phyloP scores from a whole-genome alignment of 176 grass and related monocot species.

The Ampelocalamus luodianensis region DNA sequence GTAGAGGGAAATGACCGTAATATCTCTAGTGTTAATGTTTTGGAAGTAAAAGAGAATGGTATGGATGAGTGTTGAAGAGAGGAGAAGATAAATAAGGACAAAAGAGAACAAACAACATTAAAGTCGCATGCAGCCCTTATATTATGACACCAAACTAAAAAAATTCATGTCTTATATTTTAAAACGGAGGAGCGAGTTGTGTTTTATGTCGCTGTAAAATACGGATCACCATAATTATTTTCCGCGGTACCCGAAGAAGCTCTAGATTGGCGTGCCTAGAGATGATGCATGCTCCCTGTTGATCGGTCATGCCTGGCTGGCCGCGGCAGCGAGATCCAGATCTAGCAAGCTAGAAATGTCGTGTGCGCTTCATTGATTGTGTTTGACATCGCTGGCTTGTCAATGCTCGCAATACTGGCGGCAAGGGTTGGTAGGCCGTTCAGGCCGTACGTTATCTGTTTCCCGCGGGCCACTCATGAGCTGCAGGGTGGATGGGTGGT shows the following conservation, averaged over 20 bases:
- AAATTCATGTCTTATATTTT: too few species aligned
- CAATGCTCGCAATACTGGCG: background rate
- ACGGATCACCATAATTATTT: background rate
- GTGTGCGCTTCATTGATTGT: background rate
- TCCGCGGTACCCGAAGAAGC: background rate
- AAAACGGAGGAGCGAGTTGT: too few species aligned
- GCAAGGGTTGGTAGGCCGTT: background rate
- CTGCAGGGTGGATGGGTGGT: background rate
- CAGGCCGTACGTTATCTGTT: background rate
- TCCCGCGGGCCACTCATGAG: background rate
- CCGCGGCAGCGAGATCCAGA: conserved; percentile 9
- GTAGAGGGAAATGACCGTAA: too few species aligned
- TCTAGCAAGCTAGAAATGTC: background rate
- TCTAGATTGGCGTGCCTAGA: background rate
- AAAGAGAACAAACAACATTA: too few species aligned
- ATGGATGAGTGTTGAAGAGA: too few species aligned
- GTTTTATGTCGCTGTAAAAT: too few species aligned
- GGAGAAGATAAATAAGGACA: too few species aligned
- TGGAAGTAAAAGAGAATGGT: too few species aligned
- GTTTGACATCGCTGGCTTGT: conserved; percentile 10
- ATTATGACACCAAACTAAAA: too few species aligned
- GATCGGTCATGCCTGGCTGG: background rate
- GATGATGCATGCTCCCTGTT: background rate
- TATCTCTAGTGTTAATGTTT: too few species aligned
- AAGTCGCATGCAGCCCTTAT: too few species aligned